Conservation (phyloP, 2,329 filamentous ascomycete species). For the Colletotrichum liaoningense region DNA sequence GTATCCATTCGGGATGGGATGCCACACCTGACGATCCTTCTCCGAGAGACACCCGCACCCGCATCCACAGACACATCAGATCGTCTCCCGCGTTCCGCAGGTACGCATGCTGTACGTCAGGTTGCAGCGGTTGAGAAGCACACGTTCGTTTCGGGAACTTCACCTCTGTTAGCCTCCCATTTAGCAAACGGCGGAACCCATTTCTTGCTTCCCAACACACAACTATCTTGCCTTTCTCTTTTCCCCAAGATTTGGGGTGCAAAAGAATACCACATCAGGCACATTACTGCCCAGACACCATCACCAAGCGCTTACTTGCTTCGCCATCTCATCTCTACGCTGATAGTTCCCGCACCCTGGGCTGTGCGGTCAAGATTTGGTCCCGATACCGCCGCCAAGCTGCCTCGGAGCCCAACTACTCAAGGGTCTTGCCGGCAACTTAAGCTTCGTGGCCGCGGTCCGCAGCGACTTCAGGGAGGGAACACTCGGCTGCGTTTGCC, state of each 20-base stretch:
- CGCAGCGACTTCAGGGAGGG: not conserved
- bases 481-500: conserved; percentile 13
- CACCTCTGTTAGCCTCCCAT: conserved; percentile 6
- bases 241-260: not conserved
- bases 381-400: not conserved
- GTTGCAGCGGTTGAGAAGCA: not conserved
- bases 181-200: not conserved
- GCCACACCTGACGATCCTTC: not conserved
- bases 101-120: conserved; percentile 8
- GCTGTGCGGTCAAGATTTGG: not conserved
- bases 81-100: conserved; percentile 1
- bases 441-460: conserved; percentile 12
- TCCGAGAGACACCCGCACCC: not conserved
- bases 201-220: conserved; percentile 4
- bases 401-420: not conserved
- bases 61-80: not conserved
- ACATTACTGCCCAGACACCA: conserved; percentile 16
- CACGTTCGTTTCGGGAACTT: not conserved
- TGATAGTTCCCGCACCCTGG: not conserved
- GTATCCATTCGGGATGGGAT: not conserved
- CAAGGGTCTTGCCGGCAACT: conserved; percentile 30
- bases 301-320: conserved; percentile 8
- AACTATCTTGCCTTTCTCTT: conserved; percentile 11
- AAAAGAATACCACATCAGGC: not conserved
- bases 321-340: not conserved